These are phyloP conservation scores for Dipteronia sinensis DNA, from an alignment of 345 rosid genomes.

Conservation along the genomic window DNA sequence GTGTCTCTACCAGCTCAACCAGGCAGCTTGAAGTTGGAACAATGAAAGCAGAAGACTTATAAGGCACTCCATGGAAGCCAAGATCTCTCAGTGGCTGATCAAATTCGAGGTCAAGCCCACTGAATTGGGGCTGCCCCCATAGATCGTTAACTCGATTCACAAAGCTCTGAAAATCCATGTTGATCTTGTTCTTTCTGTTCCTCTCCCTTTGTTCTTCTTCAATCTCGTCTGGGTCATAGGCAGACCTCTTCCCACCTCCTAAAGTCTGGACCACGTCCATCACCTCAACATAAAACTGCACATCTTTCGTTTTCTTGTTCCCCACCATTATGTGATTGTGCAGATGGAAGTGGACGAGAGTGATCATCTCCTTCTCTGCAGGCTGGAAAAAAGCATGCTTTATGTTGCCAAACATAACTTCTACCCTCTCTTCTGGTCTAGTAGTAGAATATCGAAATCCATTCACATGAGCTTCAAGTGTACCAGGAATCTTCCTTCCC, in stretches of 20 bases:
- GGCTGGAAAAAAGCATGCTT: conserved; percentile 62
- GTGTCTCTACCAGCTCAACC: conserved; percentile 53
- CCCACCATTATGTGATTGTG: conserved; percentile 68
- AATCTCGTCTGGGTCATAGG: conserved; percentile 64
- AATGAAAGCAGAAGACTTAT: conserved; percentile 50
- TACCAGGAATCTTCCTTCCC: conserved; percentile 52
- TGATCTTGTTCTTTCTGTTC: conserved; percentile 47
- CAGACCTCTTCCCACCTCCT: conserved; percentile 57
- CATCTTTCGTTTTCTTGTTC: conserved; percentile 58
- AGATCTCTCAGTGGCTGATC: conserved; percentile 57
- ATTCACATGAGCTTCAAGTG: conserved; percentile 49
- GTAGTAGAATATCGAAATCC: conserved; percentile 53
- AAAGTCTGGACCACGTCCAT: conserved; percentile 55
- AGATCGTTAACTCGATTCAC: conserved; percentile 50
- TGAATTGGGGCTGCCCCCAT: conserved; percentile 58
- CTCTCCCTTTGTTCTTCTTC: conserved; percentile 60
- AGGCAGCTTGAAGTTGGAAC: conserved; percentile 55
- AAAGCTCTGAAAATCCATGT: conserved; percentile 50
- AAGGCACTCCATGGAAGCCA: conserved; percentile 63
- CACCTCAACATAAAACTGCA: conserved; percentile 52
- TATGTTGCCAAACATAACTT: conserved; percentile 46
- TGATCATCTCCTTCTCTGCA: conserved; percentile 57
- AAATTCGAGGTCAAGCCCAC: conserved; percentile 51
- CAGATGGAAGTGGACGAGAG: conserved; percentile 53
- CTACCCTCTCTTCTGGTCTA: conserved; percentile 55